phyloP scores from a whole-genome alignment of 768 basidiomycete species.

The Auricularia auricula-judae region DNA sequence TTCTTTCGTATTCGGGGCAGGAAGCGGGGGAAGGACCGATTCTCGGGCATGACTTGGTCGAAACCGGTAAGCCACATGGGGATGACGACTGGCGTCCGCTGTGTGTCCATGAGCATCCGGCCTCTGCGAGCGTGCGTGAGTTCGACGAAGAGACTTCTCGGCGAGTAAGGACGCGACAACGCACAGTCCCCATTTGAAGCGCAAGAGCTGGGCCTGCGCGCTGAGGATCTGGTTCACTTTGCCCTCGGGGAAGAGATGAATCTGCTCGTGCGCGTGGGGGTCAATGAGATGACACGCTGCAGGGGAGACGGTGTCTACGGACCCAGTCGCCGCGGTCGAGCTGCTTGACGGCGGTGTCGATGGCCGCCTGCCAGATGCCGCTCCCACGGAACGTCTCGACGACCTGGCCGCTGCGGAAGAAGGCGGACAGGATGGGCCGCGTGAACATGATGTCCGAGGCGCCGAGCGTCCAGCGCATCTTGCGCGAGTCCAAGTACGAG shows the following conservation, averaged over 20 bases:
- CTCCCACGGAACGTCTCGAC: conserved; percentile 87
- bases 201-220: conserved; percentile 33
- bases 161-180: conserved; percentile 22
- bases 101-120: conserved; percentile 65
- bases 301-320: conserved; percentile 17
- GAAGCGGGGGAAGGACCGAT: conserved; percentile 64
- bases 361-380: conserved; percentile 78
- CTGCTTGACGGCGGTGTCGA: conserved; percentile 73
- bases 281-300: neutral
- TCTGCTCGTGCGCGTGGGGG: conserved; percentile 29
- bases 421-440: conserved; percentile 70
- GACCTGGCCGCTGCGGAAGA: conserved; percentile 85
- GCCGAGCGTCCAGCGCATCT: conserved; percentile 79
- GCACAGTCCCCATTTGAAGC: conserved; percentile 95
- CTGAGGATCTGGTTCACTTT: conserved; percentile 58
- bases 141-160: neutral
- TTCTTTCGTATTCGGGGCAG: conserved; percentile 47
- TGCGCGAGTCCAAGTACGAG: conserved; percentile 47
- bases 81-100: conserved; percentile 63
- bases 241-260: conserved; percentile 87
- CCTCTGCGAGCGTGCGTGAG: conserved; percentile 36
- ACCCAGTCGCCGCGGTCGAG: conserved; percentile 84
- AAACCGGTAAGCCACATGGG: conserved; percentile 95
- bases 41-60: conserved; percentile 84
- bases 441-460: conserved; percentile 93